Evolutionary conservation across 192 early-diverging fungal species (phyloP).

Genomic region (Entophlyctis helioformis): DNA sequence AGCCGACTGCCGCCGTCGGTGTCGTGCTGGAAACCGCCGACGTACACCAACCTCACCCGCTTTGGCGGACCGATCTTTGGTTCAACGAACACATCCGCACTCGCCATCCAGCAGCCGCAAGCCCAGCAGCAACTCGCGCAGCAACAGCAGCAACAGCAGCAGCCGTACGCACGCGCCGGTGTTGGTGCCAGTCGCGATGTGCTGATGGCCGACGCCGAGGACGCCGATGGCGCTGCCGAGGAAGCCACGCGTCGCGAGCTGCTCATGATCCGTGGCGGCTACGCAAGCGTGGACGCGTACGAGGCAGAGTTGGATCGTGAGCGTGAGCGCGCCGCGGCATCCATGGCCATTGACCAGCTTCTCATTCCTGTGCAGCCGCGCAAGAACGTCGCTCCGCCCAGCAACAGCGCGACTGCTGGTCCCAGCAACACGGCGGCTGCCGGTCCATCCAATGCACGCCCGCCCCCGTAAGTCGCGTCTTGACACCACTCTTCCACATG

Average conservation of each 20-base stretch:
- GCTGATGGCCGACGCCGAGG: neutral
- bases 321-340: neutral
- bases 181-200: neutral
- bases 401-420: neutral
- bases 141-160: neutral
- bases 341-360: slow-evolving; percentile 9
- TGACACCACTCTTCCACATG: too few species aligned
- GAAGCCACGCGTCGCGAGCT: neutral
- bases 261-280: neutral
- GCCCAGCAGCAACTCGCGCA: neutral
- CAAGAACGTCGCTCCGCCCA: slow-evolving; percentile 2
- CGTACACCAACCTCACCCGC: slow-evolving; percentile 15
- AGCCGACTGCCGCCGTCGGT: slow-evolving; percentile 18
- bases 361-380: slow-evolving; percentile 24
- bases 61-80: neutral
- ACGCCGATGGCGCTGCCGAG: neutral
- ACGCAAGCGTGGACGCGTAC: too few species aligned
- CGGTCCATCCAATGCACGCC: too few species aligned
- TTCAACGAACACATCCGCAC: neutral
- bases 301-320: slow-evolving; percentile 1
- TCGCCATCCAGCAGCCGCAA: neutral
- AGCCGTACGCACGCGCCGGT: neutral
- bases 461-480: too few species aligned
- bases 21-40: slow-evolving; percentile 22
- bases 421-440: too few species aligned